These are phyloP conservation scores for Boeremia exigua DNA, from an alignment of 2,329 filamentous ascomycete genomes.

Conservation along the genomic window DNA sequence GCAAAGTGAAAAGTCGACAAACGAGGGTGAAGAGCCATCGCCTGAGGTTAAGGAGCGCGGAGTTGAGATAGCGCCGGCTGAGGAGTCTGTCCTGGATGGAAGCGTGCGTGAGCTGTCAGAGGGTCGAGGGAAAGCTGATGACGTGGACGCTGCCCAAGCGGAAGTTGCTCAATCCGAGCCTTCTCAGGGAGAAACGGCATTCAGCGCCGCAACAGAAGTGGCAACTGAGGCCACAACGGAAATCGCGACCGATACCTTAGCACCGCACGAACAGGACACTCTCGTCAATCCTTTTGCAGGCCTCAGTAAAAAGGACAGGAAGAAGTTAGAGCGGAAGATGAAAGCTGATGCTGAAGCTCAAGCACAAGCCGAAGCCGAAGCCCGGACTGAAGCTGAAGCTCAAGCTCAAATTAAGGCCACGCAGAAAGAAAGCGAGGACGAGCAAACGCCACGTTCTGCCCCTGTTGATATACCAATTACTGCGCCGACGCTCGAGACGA, in stretches of 20 bases:
- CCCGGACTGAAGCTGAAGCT: conserved; percentile 29
- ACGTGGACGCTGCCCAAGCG: no score
- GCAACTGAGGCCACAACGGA: background rate
- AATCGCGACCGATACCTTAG: background rate
- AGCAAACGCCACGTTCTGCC: no score
- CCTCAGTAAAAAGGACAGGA: conserved; percentile 6
- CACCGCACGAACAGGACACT: background rate
- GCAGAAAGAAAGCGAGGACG: background rate
- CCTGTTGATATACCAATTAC: background rate
- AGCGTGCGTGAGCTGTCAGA: no score
- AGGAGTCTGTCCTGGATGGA: no score
- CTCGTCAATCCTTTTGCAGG: conserved; percentile 37
- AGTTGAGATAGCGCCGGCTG: no score
- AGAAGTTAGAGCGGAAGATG: no score
- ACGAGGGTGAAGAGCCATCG: no score
- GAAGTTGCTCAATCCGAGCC: no score
- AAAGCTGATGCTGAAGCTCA: conserved; percentile 33
- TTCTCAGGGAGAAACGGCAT: no score
- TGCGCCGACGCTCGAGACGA: background rate
- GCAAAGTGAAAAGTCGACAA: no score
- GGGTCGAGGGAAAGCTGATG: no score
- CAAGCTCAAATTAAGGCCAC: conserved; percentile 26
- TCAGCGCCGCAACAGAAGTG: background rate
- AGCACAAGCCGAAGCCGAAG: conserved; percentile 25
- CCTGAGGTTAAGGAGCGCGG: no score